phyloP scores from a whole-genome alignment of 2,329 filamentous ascomycete genomes.

The Waltergamsia citrina region DNA sequence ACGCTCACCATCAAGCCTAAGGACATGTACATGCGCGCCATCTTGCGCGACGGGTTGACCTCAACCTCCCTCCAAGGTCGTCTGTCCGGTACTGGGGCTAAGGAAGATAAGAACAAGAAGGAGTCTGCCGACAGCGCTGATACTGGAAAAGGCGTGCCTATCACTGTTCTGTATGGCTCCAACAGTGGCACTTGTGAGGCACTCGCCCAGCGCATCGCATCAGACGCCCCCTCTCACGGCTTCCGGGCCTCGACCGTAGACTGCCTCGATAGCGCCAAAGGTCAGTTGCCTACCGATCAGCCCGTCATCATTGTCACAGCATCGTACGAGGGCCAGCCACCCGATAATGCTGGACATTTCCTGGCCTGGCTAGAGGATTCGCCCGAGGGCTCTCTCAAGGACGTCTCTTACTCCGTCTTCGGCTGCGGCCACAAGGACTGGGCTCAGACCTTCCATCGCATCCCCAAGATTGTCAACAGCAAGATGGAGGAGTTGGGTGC shows the following conservation, averaged over 20 bases:
- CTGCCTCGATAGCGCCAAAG: conserved; percentile 51
- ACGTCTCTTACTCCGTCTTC: conserved; percentile 55
- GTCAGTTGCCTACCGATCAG: conserved; percentile 47
- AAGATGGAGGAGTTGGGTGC: conserved; percentile 23
- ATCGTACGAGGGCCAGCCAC: conserved; percentile 61
- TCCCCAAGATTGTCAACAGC: conserved; percentile 49
- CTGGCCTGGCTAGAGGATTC: conserved; percentile 50
- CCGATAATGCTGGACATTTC: conserved; percentile 60
- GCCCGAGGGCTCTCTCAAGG: conserved; percentile 32
- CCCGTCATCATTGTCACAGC: conserved; percentile 58
- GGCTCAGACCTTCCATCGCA: conserved; percentile 47
- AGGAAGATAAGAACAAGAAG: background rate
- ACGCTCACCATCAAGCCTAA: conserved; percentile 52
- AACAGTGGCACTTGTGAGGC: conserved; percentile 69
- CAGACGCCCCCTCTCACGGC: conserved; percentile 48
- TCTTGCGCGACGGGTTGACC: conserved; percentile 31
- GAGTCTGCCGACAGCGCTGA: background rate
- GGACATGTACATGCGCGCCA: conserved; percentile 48
- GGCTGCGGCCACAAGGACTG: conserved; percentile 53
- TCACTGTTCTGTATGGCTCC: conserved; percentile 65
- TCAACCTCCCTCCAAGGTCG: conserved; percentile 11
- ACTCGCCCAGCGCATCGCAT: conserved; percentile 53
- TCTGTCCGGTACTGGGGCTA: conserved; percentile 1
- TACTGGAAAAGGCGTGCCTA: conserved; percentile 28
- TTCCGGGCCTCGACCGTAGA: conserved; percentile 44